Evolutionary conservation across 805 yeast genomes (phyloP), one percentile per base, ranked within the genome.

Genomic region (Nakazawaea wickerhamii): DNA sequence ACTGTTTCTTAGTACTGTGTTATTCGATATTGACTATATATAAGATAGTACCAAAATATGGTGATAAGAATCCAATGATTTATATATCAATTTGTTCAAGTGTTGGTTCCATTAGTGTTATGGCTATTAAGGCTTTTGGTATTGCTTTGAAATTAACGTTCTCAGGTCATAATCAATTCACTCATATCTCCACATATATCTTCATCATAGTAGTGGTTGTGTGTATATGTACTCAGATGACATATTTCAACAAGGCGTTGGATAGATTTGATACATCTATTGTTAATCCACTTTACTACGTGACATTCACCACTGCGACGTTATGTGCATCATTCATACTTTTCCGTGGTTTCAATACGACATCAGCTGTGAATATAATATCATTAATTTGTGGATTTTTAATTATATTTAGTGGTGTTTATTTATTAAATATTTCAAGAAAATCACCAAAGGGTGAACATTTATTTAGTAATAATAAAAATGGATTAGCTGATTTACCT

Each of bases 231-330:
- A 86, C 95, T 5, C 96, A 88, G 63, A 88, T 88, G 96, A 88
- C 86, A 67, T 88, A 85, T 60, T 86, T 88, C 70, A 88, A 88
- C 71, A 89, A 86, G 67, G 96, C 96, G 0, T 71, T 88, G 56
- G 96, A 90, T 53, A 95, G 86, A 61, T 88, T 88, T 55, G 96
- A 89, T 59, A 88, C 96, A 5, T 84, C 95, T 0, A 85, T 88
- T 52, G 96, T 88, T 43, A 88, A 88, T 61, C 96, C 96, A 25
- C 68, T 88, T 47, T 88, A 88, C 65, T 88, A 89, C 57, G 96
- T 88, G 42, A 80, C 95, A 1, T 89, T 88, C 66, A 88, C 96
- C 30, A 87, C 96, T 0, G 86, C 84, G 39, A 89, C 96, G 0
- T 70, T 88, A 53, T 71, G 76, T 42, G 96, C 96, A 1, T 86